Evolutionary conservation across 2,329 filamentous ascomycete genomes (phyloP), one percentile per base, ranked within the genome.

Genomic region (Claviceps arundinis): DNA sequence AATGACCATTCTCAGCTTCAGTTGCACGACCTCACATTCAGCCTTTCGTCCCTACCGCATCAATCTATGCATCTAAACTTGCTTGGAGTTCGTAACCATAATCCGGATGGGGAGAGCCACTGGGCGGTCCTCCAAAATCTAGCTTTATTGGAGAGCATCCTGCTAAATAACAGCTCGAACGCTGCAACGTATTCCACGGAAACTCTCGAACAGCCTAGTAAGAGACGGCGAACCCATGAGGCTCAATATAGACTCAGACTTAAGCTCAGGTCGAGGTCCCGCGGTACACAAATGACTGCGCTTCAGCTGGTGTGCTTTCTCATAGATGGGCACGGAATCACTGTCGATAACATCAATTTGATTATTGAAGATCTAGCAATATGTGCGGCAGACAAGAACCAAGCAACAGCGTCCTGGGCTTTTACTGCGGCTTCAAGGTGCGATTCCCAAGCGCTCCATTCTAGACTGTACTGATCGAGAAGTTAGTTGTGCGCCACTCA

Each of bases 361-460:
- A 64, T 84, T 4, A 62, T 93, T 2, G 72, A 75, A 8, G 75
- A 77, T 44, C 68, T 94, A 16, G 68, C 74, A 16, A 65, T 70
- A 11, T 73, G 77, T 50, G 78, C 85, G 44, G 74, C 78, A 9
- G 85, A 93, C 61, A 90, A 95, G 60, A 82, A 85, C 57, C 68
- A 70, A 14, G 66, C 68, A 8, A 71, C 84, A 42, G 78, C 83
- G 7, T 87, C 83, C 0, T 98, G 93, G 93, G 84, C 89, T 17
- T 81, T 95, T 72, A 66, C 96, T 50, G 84, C 83, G n/a, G 80
- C 89, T 62, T 75, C 87, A 56, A 87, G 86, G 88, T 90, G 70
- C 62, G 75, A 52, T 24, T 3, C 4, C 14, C 30, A 43, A 1
- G 13, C 40, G 41, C 46, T 13, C n/a, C 8, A 11, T 46, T 34